A percentile compares a stretch with the other conserved stretches of the same genome.
Evolutionary conservation across 257 asterid genomes (phyloP).

Genomic region (Thymus mandschuricus): DNA sequence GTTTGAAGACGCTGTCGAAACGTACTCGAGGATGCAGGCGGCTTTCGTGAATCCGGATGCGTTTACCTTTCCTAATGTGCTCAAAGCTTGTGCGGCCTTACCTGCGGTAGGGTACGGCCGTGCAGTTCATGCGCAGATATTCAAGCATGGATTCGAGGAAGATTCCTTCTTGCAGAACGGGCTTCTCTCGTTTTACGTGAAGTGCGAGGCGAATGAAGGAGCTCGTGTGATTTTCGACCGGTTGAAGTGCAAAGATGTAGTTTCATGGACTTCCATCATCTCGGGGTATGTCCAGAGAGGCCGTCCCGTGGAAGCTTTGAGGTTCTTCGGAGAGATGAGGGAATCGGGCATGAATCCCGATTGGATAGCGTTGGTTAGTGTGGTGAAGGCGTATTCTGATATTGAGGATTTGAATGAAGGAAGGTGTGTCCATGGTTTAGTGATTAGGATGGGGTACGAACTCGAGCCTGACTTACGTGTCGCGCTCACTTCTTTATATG

Average conservation of each 20-base stretch:
- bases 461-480: conserved; percentile 55
- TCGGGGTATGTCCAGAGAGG: conserved; percentile 60
- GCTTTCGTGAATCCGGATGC: conserved; percentile 54
- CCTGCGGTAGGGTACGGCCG: conserved; percentile 43
- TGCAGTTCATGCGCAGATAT: conserved; percentile 58
- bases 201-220: conserved; percentile 40
- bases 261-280: conserved; percentile 68
- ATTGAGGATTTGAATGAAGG: conserved; percentile 60
- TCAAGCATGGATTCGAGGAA: conserved; percentile 49
- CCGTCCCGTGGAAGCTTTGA: conserved; percentile 54
- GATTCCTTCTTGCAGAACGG: conserved; percentile 61
- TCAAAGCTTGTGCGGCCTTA: conserved; percentile 62
- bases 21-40: conserved; percentile 59
- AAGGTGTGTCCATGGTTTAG: conserved; percentile 52
- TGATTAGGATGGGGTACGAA: conserved; percentile 52
- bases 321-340: conserved; percentile 56
- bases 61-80: conserved; percentile 57
- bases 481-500: conserved; percentile 58
- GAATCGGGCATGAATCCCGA: conserved; percentile 48
- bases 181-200: conserved; percentile 54
- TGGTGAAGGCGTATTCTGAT: conserved; percentile 60
- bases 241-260: conserved; percentile 44
- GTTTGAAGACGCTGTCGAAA: conserved; percentile 44
- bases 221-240: conserved; percentile 50
- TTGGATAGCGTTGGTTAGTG: conserved; percentile 62